Base-by-base conservation (phyloP, 78 protist species). In the Protostelium mycophagum region DNA sequence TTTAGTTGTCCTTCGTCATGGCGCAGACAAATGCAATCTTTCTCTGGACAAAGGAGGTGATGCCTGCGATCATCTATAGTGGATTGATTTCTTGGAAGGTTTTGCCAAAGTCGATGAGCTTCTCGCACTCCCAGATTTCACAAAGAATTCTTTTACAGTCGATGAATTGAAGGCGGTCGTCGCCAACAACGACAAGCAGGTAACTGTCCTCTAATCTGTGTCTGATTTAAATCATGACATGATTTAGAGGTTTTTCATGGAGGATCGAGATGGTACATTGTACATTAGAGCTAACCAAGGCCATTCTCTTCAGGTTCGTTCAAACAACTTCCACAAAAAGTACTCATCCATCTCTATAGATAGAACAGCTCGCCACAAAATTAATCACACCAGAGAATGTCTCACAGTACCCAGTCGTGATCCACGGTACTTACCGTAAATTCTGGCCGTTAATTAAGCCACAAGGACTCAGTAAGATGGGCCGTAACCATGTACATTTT, bases 281-380 rank as follows among this genome's bases (percentile, higher is more conserved):
- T 85, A 10, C 38, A 91, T 95, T 28, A 63, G 93, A 29, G 96
- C 96, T 28, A 93, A 84, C 38, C 96, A 95, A 91, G 96, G 96
- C 35, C 96, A 95, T 84, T 28, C 96, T 5, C 86, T 85, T 9
- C 1, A 85, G 36, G 84, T 1, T 10, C 86, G 23, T 9, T 28
- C 23, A 9, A 10, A 85, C 23, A 85, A 9, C 36, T 85, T 85
- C 38, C 5, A 1, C 10, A 10, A 35, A 10, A 1, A 85, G 5
- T 25, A 85, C 10, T 9, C 34, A 34, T 35, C 10, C 86, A 16
- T 9, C 9, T 85, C 34, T 34, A 23, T 85, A 35, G 86, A 85
- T 85, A 9, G 36, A 85, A 25, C 9, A 25, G 5, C 34, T 35
- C 34, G 34, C 86, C 5, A 51, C 73, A 16, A 51, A 51, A 16